phyloP scores from a whole-genome alignment of 2,329 filamentous ascomycete species.

The Cordyceps tenuipes region DNA sequence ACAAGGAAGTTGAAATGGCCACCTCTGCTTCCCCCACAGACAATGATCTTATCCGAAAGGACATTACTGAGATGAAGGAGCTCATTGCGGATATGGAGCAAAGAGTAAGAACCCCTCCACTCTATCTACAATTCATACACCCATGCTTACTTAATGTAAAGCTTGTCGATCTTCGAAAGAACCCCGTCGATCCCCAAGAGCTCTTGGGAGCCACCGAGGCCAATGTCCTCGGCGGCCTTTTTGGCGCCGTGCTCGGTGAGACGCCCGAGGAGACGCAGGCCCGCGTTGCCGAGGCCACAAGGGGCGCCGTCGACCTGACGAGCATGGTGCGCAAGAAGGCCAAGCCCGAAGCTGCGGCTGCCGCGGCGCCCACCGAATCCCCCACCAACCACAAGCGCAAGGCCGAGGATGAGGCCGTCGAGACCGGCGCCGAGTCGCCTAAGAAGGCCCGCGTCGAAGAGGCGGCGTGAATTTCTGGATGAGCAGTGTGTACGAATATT shows the following conservation, averaged over 20 bases:
- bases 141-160: slow-evolving; percentile 22
- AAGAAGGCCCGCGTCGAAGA: slow-evolving; percentile 50
- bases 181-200: slow-evolving; percentile 39
- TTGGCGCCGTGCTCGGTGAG: slow-evolving; percentile 56
- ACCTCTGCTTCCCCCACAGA: slow-evolving; percentile 57
- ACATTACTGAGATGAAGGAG: slow-evolving; percentile 67
- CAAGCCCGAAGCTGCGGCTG: slow-evolving; percentile 23
- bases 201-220: slow-evolving; percentile 29
- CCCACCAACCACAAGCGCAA: slow-evolving; percentile 20
- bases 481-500: background rate
- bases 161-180: slow-evolving; percentile 59
- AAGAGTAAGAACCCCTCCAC: slow-evolving; percentile 41
- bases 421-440: slow-evolving; percentile 18
- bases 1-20: slow-evolving; percentile 58
- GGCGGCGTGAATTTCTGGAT: background rate
- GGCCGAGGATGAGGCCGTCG: slow-evolving; percentile 18
- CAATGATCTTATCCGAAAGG: slow-evolving; percentile 51
- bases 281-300: slow-evolving; percentile 63
- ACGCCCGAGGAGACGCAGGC: slow-evolving; percentile 52
- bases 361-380: slow-evolving; percentile 16
- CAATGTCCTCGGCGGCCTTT: slow-evolving; percentile 47
- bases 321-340: slow-evolving; percentile 64
- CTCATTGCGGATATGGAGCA: slow-evolving; percentile 73
- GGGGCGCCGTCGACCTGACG: slow-evolving; percentile 63
- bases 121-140: background rate